Base-by-base conservation (phyloP, 805 yeast species). In the Cyberlindnera americana region DNA sequence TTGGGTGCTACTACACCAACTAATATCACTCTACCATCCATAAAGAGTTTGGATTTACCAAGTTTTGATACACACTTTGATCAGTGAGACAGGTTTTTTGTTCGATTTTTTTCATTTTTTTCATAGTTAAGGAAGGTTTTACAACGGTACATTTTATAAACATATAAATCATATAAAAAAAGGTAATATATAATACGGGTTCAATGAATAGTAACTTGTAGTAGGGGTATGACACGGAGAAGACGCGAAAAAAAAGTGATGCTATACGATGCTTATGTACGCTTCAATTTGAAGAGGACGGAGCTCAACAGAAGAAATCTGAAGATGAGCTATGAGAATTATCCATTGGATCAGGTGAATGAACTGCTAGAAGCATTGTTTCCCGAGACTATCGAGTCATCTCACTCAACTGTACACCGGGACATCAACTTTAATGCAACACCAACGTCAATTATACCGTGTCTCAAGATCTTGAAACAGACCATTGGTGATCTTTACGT, bases 1-100 rank as follows among this genome's bases (percentile, higher is more conserved):
- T 48, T 72, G 31, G 32, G 37, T 21, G 47, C 57, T 2, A 22
- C 35, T 3, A 38, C 43, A 3, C 48, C 52, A 8, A 33, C 35
- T 17, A 18, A 37, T 15, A 35, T 50, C 14, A 50, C 44, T 5
- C 28, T 56, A 25, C 61, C 61, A 16, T 53, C 59, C 16, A 38
- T 56, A 21, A 56, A 47, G 40, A 49, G 54, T 39, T 37, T 56
- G 41, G 59, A 52, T 34, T 29, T 56, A 6, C 61, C 61, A 15
- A 48, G 45, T 15, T 30, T 51, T 34, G 50, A 49, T 5, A 10
- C 16, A 4, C 27, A 29, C 12, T 19, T 17, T 10, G 24, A 28
- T 11, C 28, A 13, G 17, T 16, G 6, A 18, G 23, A 10, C 9
- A 7, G 9, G 6, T 10, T 21, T 21, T 21, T 21, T 21, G 6